Evolutionary conservation across 2,329 filamentous ascomycete genomes (phyloP).

Genomic region (Furcasterigmium furcatum): DNA sequence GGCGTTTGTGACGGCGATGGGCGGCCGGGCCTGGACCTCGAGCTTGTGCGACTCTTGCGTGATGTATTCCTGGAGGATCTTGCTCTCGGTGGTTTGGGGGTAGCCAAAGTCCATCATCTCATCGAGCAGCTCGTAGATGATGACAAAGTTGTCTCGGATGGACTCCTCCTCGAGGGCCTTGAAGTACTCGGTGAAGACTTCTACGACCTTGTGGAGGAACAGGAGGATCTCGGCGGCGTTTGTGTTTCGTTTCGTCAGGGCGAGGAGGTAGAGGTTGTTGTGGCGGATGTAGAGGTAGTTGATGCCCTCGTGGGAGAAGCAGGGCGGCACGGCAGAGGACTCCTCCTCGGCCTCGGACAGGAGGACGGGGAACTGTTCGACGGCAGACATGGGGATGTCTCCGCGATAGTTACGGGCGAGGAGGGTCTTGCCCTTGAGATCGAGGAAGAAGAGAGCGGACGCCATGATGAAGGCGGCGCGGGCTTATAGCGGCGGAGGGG

Average conservation of each 20-base stretch:
- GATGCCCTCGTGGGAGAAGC: constrained; percentile 97
- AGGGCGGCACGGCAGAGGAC: constrained; percentile 93
- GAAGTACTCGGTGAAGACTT: constrained; percentile 99
- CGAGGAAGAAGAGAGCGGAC: constrained; percentile 96
- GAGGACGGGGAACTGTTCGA: constrained; percentile 95
- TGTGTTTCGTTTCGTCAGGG: constrained; percentile 96
- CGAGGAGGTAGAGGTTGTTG: constrained; percentile 98
- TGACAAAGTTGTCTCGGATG: constrained; percentile 98
- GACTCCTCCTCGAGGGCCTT: constrained; percentile 98
- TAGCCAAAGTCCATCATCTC: constrained; percentile 99
- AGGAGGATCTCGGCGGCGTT: constrained; percentile 98
- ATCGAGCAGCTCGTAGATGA: constrained; percentile 97
- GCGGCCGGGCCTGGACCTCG: constrained; percentile 91
- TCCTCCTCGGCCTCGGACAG: constrained; percentile 99
- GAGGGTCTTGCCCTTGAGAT: constrained; percentile 99
- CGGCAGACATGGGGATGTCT: constrained; percentile 98
- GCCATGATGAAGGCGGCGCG: constrained; percentile 64
- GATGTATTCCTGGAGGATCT: constrained; percentile 99
- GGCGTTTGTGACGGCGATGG: constrained; percentile 96
- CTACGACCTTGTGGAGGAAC: constrained; percentile 96
- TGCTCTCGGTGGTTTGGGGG: constrained; percentile 95
- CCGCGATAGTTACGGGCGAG: constrained; percentile 97
- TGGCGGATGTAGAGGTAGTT: constrained; percentile 99
- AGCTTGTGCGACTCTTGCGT: constrained; percentile 99
- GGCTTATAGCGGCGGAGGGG: constrained; percentile 9